Base-by-base conservation (phyloP, 768 basidiomycete species). In the Cystoderma amianthinum region DNA sequence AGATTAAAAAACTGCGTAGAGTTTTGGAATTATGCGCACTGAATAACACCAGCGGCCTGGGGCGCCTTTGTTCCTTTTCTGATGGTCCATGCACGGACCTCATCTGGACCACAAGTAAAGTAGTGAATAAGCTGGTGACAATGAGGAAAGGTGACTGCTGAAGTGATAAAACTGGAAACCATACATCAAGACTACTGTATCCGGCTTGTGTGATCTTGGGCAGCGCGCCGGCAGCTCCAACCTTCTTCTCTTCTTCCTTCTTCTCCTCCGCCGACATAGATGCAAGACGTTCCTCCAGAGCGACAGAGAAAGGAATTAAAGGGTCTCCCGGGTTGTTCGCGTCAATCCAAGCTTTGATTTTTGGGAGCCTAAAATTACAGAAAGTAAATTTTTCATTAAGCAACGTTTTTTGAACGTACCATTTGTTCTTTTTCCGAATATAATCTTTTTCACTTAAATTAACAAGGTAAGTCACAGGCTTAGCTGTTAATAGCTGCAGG, bases 291-390 rank as follows among this genome's bases (percentile, higher is more conserved):
- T 99, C 92, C 61, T 99, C 96, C 34, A 97, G 71, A 4, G 94
- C 78, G 40, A 99, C 96, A 20, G 91, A 94, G 72, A 98, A 97
- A 10, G 96, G 96, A 49, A 99, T 95, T 47, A 99, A 76, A 13
- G 81, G 78, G 54, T 99, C 96, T 39, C 96, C 96, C 2, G 95
- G 82, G 68, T 96, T 97, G 68, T 98, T 78, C 56, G 81, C 76
- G 65, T 97, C 94, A 55, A 99, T 95, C 96, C 96, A 99, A 20
- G 65, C 86, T 61, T 97, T 97, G 73, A 98, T 98, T 69, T 95
- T 96, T 15, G 93, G 77, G 22, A 98, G 66, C 89, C 86, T 89
- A 42, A 39, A 19, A 10, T 16, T 21, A 23, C 3, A 36, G 13
- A 36, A 30, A 25, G n/a, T n/a, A n/a, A n/a, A n/a, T n/a, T n/a